phyloP scores from a whole-genome alignment of 306 rosid genomes.

The Vicia villosa region DNA sequence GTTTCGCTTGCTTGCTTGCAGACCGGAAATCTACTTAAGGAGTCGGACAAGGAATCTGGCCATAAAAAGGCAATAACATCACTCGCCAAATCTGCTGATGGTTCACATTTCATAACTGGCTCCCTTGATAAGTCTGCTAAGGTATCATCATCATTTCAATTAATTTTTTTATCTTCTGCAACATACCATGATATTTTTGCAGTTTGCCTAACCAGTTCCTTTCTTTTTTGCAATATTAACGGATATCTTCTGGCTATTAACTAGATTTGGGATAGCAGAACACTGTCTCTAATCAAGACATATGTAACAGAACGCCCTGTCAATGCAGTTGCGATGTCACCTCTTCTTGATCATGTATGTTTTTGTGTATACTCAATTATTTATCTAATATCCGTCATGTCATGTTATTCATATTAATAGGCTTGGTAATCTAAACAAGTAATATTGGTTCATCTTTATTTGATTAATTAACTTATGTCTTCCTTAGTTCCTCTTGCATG shows the following conservation, averaged over 20 bases:
- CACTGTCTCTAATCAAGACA: slow-evolving; percentile 84
- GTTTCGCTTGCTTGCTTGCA: slow-evolving; percentile 35
- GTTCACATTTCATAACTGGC: slow-evolving; percentile 85
- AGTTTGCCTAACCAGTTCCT: not conserved
- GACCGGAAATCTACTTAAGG: slow-evolving; percentile 80
- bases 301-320: slow-evolving; percentile 89
- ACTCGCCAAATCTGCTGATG: slow-evolving; percentile 71
- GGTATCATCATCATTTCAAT: slow-evolving; percentile 42
- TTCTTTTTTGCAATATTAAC: not conserved
- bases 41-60: slow-evolving; percentile 76
- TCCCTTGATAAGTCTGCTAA: slow-evolving; percentile 89
- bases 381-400: not conserved
- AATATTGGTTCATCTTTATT: not conserved
- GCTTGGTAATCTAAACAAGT: not conserved
- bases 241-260: slow-evolving; percentile 1
- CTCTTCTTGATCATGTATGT: slow-evolving; percentile 91
- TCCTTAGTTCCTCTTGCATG: not conserved
- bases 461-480: not conserved
- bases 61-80: slow-evolving; percentile 79
- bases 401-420: not conserved
- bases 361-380: not conserved
- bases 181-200: not conserved
- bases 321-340: slow-evolving; percentile 96
- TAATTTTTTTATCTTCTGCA: not conserved
- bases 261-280: slow-evolving; percentile 89